Conservation (phyloP, 2,329 filamentous ascomycete species). For the Sporothrix globosa region DNA sequence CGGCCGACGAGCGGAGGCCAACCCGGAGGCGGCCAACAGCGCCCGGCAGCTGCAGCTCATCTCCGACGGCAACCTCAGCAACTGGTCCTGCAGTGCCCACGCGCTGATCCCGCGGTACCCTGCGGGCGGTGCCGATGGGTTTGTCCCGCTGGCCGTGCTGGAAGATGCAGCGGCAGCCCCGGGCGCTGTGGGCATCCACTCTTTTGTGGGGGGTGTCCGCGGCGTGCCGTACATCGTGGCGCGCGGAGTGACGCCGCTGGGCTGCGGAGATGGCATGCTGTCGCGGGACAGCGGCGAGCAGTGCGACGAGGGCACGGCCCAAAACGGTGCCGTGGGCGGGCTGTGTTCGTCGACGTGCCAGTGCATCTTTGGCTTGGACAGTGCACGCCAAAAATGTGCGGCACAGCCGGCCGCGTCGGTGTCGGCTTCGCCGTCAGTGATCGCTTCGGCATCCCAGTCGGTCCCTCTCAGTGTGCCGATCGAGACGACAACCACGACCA, state of each 20-base stretch:
- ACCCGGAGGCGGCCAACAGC: not conserved
- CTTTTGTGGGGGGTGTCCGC: conserved; percentile 44
- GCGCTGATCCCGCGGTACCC: conserved; percentile 48
- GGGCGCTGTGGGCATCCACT: conserved; percentile 41
- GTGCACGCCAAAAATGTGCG: conserved; percentile 20
- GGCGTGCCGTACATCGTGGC: conserved; percentile 51
- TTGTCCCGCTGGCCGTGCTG: conserved; percentile 48
- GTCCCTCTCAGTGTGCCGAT: not conserved
- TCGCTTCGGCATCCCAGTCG: not conserved
- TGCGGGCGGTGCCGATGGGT: conserved; percentile 43
- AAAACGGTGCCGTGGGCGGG: conserved; percentile 43
- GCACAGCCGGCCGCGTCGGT: not conserved
- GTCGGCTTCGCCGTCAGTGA: not conserved
- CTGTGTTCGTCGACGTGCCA: conserved; percentile 48
- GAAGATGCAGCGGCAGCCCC: conserved; percentile 40
- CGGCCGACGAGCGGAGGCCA: conserved; percentile 32
- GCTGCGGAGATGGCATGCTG: conserved; percentile 47
- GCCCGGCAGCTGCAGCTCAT: conserved; percentile 39
- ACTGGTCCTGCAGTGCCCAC: conserved; percentile 50
- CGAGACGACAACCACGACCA: conserved; percentile 23
- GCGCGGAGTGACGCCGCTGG: conserved; percentile 47
- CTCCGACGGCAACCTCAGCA: conserved; percentile 45
- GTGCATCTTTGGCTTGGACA: conserved; percentile 42
- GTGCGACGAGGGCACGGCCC: conserved; percentile 45
- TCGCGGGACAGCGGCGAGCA: conserved; percentile 46